Base-by-base conservation (phyloP, 1,284 basidiomycete genomes). In the Rhodotorula sp. region DNA sequence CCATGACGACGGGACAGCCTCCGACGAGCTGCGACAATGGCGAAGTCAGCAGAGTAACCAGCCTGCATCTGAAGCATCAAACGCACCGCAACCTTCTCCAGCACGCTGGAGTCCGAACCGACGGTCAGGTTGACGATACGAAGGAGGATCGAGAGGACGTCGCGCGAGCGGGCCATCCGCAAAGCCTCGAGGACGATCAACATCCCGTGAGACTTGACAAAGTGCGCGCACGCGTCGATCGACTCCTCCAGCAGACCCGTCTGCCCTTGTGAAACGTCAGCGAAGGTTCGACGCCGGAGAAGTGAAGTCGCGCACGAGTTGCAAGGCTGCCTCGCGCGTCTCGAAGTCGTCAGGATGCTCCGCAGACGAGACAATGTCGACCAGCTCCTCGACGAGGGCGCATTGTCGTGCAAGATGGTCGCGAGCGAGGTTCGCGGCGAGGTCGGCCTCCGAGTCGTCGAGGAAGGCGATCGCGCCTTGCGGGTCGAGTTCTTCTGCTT, bases 191-290 rank as follows among this genome's bases (percentile, higher is more conserved):
- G 82, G 65, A 97, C 90, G 1, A 93, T 92, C 11, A 98, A 84
- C 88, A 97, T 91, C 8, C 95, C 95, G 81, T 98, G 95, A 0
- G 90, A 89, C 20, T 89, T 89, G 19, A 97, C 90, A 52, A 98
- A 85, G 75, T 97, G 93, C 24, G 84, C 82, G 76, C 93, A 89
- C 86, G 96, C 91, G 76, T 94, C 93, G n/a, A 90, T 89, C 6
- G 88, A 85, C 61, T 92, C 91, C 52, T 87, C 84, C 71, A 96
- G 84, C 75, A 96, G 88, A 52, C 80, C 84, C 62, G 93, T 82
- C 93, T 94, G 71, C 24, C 52, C 48, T 10, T 3, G 2, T 11
- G 17, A 17, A 10, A 20, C 5, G 30, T 22, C 17, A 53, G 53
- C 13, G 13, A 22, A 19, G 20, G 27, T 11, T 10, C 24, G 15